Base-by-base conservation (phyloP, 495 filamentous ascomycete genomes). In the Penicillium samsonianum region DNA sequence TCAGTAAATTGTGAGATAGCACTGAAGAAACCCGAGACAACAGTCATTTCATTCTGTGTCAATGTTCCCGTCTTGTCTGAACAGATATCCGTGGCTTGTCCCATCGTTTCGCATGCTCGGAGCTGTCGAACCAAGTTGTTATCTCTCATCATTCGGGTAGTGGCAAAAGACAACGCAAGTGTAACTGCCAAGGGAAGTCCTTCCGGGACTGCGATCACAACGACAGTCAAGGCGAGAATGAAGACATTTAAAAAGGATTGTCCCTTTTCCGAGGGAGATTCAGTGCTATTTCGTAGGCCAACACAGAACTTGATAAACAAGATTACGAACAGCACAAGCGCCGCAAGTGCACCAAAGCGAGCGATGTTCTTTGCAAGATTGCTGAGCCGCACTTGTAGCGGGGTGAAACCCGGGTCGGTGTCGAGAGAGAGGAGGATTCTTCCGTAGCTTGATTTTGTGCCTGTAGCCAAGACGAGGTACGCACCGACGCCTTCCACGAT, bases 351-450 rank as follows among this genome's bases (percentile, higher is more conserved):
- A 65, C 90, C 91, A 12, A 93, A 80, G 64, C 92, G 92, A 16
- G 90, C 90, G 50, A 96, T 96, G 59, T 88, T 88, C 62, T 89
- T 86, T 30, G 91, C 91, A 33, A 96, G 79, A 28, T 82, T 74
- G 64, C 90, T 90, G 53, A 96, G 81, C 69, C 93, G 92, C 16
- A 83, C 83, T 71, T 96, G 91, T 10, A 96, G 77, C 16, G 91
- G 91, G 4, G 91, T 96, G 26, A 87, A 85, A 55, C 92, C 90
- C 57, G 82, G 82, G 51, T 91, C 87, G 50, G 91, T 87, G 30
- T 84, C 84, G 35, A 96, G 80, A n/a, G 88, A 83, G 87, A 95
- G 91, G 72, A 95, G 81, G 31, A 88, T 93, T 65, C 88, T 90
- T 56, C 91, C 91, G 65, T 90, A 90, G 64, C 82, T 88, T 0